Percentiles rank a stretch among this genome's conserved stretches.
Conservation (phyloP, 2,329 filamentous ascomycete species). For the Colletotrichum zoysiae region DNA sequence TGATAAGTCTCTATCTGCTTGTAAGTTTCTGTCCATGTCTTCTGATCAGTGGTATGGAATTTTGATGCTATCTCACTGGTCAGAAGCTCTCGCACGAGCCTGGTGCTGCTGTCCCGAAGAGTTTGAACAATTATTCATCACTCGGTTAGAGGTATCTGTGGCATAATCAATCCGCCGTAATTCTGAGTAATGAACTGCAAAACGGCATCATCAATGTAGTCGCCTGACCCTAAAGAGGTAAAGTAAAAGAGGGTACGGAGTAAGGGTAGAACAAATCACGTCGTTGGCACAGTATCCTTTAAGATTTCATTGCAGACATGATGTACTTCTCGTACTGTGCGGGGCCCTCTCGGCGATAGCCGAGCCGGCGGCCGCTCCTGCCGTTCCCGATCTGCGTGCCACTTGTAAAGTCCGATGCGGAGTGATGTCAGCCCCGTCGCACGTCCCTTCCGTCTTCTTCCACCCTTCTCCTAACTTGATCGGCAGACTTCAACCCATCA, state of each 20-base stretch:
- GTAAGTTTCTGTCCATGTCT: not conserved
- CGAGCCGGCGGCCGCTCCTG: slow-evolving; percentile 17
- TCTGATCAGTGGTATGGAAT: not conserved
- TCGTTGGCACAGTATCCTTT: not conserved
- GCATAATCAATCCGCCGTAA: not conserved
- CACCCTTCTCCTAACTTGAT: slow-evolving; percentile 7
- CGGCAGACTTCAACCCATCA: slow-evolving; percentile 13
- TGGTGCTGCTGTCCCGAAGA: too few species aligned
- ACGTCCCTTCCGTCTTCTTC: slow-evolving; percentile 30
- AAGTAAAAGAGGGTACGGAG: too few species aligned
- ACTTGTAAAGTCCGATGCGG: slow-evolving; percentile 34
- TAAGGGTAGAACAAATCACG: not conserved
- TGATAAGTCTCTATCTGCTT: not conserved
- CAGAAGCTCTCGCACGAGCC: too few species aligned
- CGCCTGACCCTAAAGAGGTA: not conserved
- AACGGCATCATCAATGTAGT: not conserved
- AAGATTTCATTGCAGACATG: accelerated
- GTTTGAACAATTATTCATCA: not conserved
- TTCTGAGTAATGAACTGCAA: not conserved
- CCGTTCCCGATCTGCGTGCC: slow-evolving; percentile 13
- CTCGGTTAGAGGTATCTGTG: not conserved
- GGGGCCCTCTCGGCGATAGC: not conserved
- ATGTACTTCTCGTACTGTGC: not conserved
- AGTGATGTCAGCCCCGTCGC: slow-evolving; percentile 44
- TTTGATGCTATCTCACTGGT: too few species aligned